These are phyloP conservation scores for Niebla homalea DNA, from an alignment of 495 filamentous ascomycete species.

Conservation along the genomic window DNA sequence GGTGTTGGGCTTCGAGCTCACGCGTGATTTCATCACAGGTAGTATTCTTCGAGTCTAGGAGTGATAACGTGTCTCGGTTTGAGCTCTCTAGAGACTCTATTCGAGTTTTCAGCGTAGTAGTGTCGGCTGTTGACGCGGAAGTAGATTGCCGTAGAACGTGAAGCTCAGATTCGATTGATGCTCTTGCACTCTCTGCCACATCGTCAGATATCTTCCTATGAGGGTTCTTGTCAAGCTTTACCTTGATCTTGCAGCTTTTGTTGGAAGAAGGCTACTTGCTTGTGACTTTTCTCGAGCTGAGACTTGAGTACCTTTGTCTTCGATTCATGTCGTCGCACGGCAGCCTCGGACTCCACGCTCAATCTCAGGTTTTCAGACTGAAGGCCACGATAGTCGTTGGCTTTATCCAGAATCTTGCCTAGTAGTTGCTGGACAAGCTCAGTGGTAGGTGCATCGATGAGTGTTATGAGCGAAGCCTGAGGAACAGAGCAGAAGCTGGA, in stretches of 20 bases:
- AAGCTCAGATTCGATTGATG: conserved; percentile 68
- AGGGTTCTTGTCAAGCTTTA: conserved; percentile 28
- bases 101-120: conserved; percentile 59
- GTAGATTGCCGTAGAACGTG: conserved; percentile 63
- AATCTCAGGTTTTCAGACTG: conserved; percentile 71
- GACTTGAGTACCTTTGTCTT: conserved; percentile 67
- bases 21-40: conserved; percentile 77
- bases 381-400: conserved; percentile 64
- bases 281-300: conserved; percentile 65
- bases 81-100: conserved; percentile 78
- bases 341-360: conserved; percentile 87
- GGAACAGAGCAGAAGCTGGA: conserved; percentile 61
- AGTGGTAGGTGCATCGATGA: conserved; percentile 59
- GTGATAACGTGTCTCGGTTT: conserved; percentile 74
- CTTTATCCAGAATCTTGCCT: conserved; percentile 52
- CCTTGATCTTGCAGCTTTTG: conserved; percentile 72
- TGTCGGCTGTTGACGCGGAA: conserved; percentile 62
- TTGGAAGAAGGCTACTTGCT: conserved; percentile 64
- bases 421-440: conserved; percentile 64
- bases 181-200: conserved; percentile 44
- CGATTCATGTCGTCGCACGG: conserved; percentile 64
- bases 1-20: conserved; percentile 75
- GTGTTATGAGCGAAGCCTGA: conserved; percentile 47
- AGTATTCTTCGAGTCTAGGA: conserved; percentile 77
- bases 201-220: conserved; percentile 13